Conservation (phyloP, 257 asterid genomes). For the Schizonepeta tenuifolia region DNA sequence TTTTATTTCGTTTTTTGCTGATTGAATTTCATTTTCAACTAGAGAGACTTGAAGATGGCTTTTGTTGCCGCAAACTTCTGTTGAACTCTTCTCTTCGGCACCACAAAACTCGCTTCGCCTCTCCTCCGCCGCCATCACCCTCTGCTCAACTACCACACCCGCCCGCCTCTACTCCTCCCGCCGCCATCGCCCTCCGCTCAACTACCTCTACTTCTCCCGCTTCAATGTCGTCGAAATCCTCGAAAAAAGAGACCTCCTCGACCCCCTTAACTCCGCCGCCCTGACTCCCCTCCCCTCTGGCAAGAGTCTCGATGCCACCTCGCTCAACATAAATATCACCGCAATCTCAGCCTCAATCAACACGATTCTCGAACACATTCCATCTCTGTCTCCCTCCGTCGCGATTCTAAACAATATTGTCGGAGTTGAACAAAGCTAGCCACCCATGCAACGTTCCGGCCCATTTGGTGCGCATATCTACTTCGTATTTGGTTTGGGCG, state of each 20-base stretch:
- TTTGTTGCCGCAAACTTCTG: constrained; percentile 30
- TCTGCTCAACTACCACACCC: no score
- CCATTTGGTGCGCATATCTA: no score
- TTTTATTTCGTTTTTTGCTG: neutral
- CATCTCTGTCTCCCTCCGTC: constrained; percentile 34
- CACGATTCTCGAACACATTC: no score
- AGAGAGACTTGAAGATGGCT: constrained; percentile 41
- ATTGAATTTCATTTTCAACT: neutral
- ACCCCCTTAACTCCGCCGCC: constrained; percentile 60
- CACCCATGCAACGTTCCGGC: no score
- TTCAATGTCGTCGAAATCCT: constrained; percentile 68
- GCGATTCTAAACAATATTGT: constrained; percentile 54
- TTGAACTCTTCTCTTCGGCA: constrained; percentile 37
- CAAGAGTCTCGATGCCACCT: constrained; percentile 50
- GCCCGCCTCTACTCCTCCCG: no score
- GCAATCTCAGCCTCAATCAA: constrained; percentile 57
- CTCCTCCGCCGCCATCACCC: no score
- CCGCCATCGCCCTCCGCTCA: no score
- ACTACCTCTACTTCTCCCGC: constrained; percentile 41
- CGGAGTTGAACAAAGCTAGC: no score
- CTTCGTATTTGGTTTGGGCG: no score
- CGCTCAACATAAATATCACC: constrained; percentile 53
- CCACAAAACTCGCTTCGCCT: constrained; percentile 25
- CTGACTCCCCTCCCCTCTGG: constrained; percentile 67
- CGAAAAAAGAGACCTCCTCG: constrained; percentile 76